Evolutionary conservation across 208 protist genomes (phyloP).

Genomic region (Angomonas ambiguus): DNA sequence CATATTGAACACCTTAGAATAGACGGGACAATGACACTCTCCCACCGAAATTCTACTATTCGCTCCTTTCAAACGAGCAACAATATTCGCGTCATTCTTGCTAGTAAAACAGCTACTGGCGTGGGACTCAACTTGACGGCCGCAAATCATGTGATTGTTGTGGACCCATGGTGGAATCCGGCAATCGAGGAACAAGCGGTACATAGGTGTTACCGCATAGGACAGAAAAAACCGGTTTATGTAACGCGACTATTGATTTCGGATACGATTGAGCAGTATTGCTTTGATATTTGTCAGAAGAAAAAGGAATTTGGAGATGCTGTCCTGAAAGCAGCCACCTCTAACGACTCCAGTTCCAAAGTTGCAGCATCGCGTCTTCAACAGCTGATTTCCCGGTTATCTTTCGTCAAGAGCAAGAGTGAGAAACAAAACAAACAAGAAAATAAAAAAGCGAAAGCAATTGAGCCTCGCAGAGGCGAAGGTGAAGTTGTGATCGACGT

Average conservation of each 20-base stretch:
- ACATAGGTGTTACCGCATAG: conserved; percentile 94
- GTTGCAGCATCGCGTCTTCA: conserved; percentile 67
- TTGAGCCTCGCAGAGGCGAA: not conserved
- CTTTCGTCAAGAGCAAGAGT: conserved; percentile 42
- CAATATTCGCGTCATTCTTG: conserved; percentile 77
- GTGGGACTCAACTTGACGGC: conserved; percentile 97
- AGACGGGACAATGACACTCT: conserved; percentile 90
- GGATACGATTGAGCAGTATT: conserved; percentile 93
- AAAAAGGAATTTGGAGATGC: conserved; percentile 93
- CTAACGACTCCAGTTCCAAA: conserved; percentile 50
- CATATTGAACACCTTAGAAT: conserved; percentile 75
- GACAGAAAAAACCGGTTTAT: conserved; percentile 90
- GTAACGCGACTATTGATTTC: conserved; percentile 90
- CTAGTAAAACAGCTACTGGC: conserved; percentile 95
- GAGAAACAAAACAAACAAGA: not conserved
- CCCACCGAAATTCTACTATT: conserved; percentile 73
- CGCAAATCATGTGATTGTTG: conserved; percentile 93
- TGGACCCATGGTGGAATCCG: conserved; percentile 97
- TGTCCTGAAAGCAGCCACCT: conserved; percentile 75
- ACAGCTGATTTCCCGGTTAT: conserved; percentile 73
- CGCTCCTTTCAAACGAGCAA: conserved; percentile 58
- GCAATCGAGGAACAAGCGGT: conserved; percentile 94
- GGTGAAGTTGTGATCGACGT: not conserved
- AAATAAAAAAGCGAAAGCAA: not conserved
- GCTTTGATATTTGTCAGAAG: conserved; percentile 87